These are phyloP conservation scores for Aspergillus ustus DNA, from an alignment of 2,329 filamentous ascomycete species.

Conservation along the genomic window DNA sequence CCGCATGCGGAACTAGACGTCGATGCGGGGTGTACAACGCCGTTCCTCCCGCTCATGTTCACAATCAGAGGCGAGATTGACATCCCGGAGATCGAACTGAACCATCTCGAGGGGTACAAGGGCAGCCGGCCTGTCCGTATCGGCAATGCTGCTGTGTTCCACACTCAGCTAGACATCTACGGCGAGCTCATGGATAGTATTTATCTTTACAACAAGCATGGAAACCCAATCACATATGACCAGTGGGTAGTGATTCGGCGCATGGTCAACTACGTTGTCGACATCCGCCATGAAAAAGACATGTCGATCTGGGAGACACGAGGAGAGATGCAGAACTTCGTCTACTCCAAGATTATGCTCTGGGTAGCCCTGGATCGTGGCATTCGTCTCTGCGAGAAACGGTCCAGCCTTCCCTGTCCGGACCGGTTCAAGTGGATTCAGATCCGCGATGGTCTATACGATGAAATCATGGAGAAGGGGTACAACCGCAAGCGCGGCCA, in stretches of 20 bases:
- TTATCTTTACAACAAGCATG: not conserved
- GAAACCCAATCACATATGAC: not conserved
- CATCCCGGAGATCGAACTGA: not conserved
- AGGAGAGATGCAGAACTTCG: not conserved
- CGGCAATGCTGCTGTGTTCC: not conserved
- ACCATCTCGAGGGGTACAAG: not conserved
- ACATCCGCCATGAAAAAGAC: not conserved
- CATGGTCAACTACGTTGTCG: not conserved
- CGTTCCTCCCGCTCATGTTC: not conserved
- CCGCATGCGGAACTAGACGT: not conserved
- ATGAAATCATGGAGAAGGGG: slow-evolving; percentile 77
- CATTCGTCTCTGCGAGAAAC: slow-evolving; percentile 73
- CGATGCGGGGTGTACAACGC: not conserved
- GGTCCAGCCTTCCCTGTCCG: slow-evolving; percentile 72
- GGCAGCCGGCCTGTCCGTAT: not conserved
- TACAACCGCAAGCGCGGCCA: slow-evolving; percentile 72
- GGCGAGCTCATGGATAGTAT: not conserved
- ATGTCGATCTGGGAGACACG: not conserved
- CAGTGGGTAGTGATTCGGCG: not conserved
- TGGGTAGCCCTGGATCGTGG: slow-evolving; percentile 57
- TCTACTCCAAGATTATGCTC: not conserved
- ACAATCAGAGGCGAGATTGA: not conserved
- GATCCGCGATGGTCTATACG: slow-evolving; percentile 70
- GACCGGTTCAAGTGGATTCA: slow-evolving; percentile 69
- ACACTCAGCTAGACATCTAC: not conserved